Conservation (phyloP, 768 basidiomycete genomes). For the Pholiota microspora region DNA sequence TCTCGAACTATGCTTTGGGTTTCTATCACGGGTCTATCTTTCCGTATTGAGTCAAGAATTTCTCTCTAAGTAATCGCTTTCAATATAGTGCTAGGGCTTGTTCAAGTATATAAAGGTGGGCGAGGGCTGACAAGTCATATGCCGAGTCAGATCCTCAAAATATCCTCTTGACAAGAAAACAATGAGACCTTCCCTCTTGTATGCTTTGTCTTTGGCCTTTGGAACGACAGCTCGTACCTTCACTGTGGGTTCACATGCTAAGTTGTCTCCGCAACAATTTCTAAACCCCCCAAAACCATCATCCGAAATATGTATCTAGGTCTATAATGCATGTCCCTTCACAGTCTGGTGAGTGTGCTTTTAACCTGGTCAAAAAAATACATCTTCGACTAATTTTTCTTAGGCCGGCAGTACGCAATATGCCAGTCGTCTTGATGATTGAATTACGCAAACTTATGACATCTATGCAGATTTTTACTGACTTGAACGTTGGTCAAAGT, state of each 20-base stretch:
- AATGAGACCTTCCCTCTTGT: neutral
- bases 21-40: too few relatives aligned
- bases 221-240: neutral
- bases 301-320: constrained; percentile 19
- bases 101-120: too few relatives aligned
- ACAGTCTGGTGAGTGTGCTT: constrained; percentile 60
- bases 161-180: too few relatives aligned
- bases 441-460: neutral
- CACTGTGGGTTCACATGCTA: neutral
- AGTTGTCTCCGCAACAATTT: too few relatives aligned
- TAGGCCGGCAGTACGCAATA: constrained; percentile 36
- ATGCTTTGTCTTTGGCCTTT: neutral
- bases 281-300: too few relatives aligned
- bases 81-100: too few relatives aligned
- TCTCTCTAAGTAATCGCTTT: too few relatives aligned
- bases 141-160: too few relatives aligned
- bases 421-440: neutral
- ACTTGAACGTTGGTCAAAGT: constrained; percentile 46
- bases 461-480: constrained; percentile 54
- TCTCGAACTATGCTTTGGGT: too few relatives aligned
- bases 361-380: neutral
- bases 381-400: neutral
- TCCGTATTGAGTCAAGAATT: too few relatives aligned
- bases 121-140: too few relatives aligned
- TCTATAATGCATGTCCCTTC: constrained; percentile 63